phyloP scores from a whole-genome alignment of 2,329 filamentous ascomycete species.

The Periconia sp. region DNA sequence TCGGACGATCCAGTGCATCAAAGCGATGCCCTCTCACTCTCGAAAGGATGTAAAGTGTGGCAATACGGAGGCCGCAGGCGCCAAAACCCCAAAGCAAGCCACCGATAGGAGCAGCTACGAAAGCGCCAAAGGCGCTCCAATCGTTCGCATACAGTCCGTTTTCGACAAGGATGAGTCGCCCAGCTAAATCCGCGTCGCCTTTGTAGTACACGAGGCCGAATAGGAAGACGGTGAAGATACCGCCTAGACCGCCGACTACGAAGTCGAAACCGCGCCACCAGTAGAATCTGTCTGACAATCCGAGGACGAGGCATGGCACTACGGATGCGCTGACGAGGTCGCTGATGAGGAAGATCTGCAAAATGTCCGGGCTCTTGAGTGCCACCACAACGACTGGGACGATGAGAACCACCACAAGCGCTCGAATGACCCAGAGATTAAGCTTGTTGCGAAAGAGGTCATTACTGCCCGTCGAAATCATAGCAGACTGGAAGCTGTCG shows the following conservation, averaged over 20 bases:
- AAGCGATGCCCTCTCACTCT: constrained; percentile 67
- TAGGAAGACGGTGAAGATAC: constrained; percentile 79
- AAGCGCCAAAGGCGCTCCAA: constrained; percentile 82
- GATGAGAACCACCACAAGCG: constrained; percentile 72
- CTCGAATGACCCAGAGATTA: constrained; percentile 75
- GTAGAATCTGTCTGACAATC: constrained; percentile 68
- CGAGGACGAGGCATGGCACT: constrained; percentile 77
- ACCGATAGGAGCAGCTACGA: constrained; percentile 79
- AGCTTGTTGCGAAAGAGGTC: constrained; percentile 84
- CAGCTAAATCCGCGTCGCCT: constrained; percentile 67
- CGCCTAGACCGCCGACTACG: constrained; percentile 76
- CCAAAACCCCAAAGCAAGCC: constrained; percentile 73
- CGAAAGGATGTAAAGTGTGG: constrained; percentile 63
- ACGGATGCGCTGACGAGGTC: constrained; percentile 79
- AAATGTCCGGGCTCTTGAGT: constrained; percentile 73
- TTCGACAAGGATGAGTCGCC: constrained; percentile 72
- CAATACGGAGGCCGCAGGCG: constrained; percentile 66
- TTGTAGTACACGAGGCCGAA: constrained; percentile 82
- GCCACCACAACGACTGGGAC: constrained; percentile 77
- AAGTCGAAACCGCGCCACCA: constrained; percentile 85
- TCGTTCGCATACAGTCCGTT: constrained; percentile 77
- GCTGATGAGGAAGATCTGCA: constrained; percentile 83
- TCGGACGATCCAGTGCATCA: constrained; percentile 65
- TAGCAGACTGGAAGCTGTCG: constrained; percentile 80
- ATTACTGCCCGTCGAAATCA: constrained; percentile 85